Evolutionary conservation across 371 early-diverging fungal genomes (phyloP), one percentile per base, ranked within the genome.

Genomic region (Actinomucor elegans): DNA sequence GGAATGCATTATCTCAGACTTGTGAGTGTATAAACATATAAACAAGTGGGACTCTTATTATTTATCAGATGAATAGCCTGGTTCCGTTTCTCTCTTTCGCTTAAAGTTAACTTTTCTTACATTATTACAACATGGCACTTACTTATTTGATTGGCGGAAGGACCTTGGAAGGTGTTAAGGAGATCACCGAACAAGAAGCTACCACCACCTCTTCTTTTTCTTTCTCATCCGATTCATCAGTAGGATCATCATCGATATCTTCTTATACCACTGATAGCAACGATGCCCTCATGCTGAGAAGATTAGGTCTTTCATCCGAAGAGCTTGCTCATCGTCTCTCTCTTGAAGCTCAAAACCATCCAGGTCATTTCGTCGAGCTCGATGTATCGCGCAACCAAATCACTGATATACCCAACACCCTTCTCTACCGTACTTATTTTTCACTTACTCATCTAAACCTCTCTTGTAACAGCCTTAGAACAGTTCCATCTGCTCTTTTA

Each of bases 381-480:
- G 51, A 80, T 43, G 67, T 80, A 14, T 75, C 80, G 7, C 68
- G 75, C 28, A 80, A 79, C 45, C 56, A 67, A 8, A 65, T 80
- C 15, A 36, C 60, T 7, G 24, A 43, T 12, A 28, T 80, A 5
- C 79, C 81, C 0, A 17, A 17, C 7, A 38, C 52, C 9, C 32
- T 79, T 9, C 40, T 57, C 2, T 24, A 61, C 3, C 56, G 67
- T 28, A 48, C 38, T 3, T 64, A 64, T 0, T 52, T 47, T n/a
- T n/a, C n/a, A n/a, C n/a, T n/a, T 1, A 67, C 80, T 8, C 51
- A 28, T 48, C 83, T 85, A 20, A 80, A 83, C 24, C 70, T 83
- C 12, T 80, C 84, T 3, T 63, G 67, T 31, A 85, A 85, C 32
- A 63, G 61, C 27, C 60, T 86, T 40, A 48, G 69, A 18, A 53